Conservation (phyloP, 352 stramenopile species). For the Globisporangium lucens region DNA sequence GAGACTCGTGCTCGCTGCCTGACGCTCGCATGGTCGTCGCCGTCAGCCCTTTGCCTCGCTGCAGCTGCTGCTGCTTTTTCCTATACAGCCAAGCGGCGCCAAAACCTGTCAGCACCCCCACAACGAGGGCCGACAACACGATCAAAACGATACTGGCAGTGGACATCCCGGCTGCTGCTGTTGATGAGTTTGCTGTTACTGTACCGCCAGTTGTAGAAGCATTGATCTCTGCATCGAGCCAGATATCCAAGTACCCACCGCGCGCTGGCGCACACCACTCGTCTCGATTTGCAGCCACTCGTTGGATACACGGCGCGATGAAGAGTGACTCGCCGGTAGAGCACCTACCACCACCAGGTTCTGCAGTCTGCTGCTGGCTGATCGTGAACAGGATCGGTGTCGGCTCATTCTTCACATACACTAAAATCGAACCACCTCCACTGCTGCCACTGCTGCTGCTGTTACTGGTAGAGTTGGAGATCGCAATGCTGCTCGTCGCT, state of each 20-base stretch:
- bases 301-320: slow-evolving; percentile 4
- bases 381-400: slow-evolving; percentile 8
- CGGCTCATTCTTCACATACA: neutral
- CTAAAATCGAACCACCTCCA: neutral
- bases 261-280: slow-evolving; percentile 3
- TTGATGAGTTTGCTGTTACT: neutral
- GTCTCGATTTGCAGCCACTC: slow-evolving; percentile 3
- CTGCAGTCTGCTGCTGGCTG: neutral
- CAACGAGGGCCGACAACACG: neutral
- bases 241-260: slow-evolving; percentile 9
- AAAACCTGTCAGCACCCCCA: neutral
- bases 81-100: neutral
- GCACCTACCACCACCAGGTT: neutral
- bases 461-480: neutral
- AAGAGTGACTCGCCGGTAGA: neutral
- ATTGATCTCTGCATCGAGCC: slow-evolving; percentile 2
- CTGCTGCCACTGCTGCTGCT: neutral
- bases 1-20: neutral
- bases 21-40: neutral
- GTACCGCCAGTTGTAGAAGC: neutral
- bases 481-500: neutral
- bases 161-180: neutral
- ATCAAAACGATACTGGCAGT: neutral
- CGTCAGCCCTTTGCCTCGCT: slow-evolving; percentile 1
- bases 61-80: neutral